These are phyloP conservation scores for Myochromella boudieri DNA, from an alignment of 768 basidiomycete genomes.

Conservation along the genomic window DNA sequence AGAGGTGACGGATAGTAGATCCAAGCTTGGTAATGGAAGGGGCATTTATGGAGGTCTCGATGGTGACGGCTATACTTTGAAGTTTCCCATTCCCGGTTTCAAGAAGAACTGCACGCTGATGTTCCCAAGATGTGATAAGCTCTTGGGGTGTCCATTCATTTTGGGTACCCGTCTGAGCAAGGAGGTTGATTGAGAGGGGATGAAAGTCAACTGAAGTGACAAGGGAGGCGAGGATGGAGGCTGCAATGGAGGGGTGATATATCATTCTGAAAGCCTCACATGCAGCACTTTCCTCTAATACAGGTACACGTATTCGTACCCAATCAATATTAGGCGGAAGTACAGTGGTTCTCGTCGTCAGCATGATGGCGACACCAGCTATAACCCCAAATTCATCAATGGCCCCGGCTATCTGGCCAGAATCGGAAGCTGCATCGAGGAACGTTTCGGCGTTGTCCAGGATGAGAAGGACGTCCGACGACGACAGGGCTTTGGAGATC, in stretches of 20 bases:
- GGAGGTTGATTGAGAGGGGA: slow-evolving; percentile 17
- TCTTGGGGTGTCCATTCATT: slow-evolving; percentile 14
- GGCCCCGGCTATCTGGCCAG: slow-evolving; percentile 2
- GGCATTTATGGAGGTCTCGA: slow-evolving; percentile 11
- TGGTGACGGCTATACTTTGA: slow-evolving; percentile 12
- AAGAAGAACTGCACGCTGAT: slow-evolving; percentile 3
- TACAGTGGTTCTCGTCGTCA: slow-evolving; percentile 8
- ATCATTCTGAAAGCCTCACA: slow-evolving; percentile 5
- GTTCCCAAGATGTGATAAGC: slow-evolving; percentile 13
- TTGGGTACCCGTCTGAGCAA: slow-evolving; percentile 13
- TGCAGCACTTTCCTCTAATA: slow-evolving; percentile 8
- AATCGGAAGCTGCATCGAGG: slow-evolving; percentile 11
- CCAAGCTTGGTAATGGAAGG: slow-evolving; percentile 10
- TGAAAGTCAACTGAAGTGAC: slow-evolving; percentile 14
- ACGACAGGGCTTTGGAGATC: background rate
- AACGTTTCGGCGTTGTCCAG: slow-evolving; percentile 18
- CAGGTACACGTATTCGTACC: slow-evolving; percentile 5
- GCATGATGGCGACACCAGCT: slow-evolving; percentile 9
- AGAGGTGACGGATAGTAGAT: background rate
- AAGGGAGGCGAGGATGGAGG: slow-evolving; percentile 1
- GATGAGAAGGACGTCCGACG: slow-evolving; percentile 2
- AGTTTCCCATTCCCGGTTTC: slow-evolving; percentile 8
- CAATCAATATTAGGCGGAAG: slow-evolving; percentile 11
- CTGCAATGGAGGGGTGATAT: background rate
- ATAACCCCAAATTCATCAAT: slow-evolving; percentile 10